phyloP scores from a whole-genome alignment of 1,284 basidiomycete genomes.

The Ganoderma multipileum region DNA sequence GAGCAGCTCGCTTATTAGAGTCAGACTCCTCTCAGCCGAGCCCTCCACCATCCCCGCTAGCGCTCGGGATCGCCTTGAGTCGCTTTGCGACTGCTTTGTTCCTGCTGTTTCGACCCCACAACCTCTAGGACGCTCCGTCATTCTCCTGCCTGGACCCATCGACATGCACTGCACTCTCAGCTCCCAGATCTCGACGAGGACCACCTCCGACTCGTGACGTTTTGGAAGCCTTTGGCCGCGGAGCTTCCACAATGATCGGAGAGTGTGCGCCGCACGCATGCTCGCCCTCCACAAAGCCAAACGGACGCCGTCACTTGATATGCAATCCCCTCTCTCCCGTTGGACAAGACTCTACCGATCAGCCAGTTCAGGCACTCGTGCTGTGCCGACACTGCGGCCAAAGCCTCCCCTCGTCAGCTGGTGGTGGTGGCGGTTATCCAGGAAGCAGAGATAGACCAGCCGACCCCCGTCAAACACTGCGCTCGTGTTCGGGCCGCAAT shows the following conservation, averaged over 20 bases:
- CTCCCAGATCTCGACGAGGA: not conserved
- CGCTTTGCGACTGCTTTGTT: not conserved
- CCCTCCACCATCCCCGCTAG: no score
- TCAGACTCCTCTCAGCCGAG: not conserved
- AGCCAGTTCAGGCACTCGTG: slow-evolving; percentile 29
- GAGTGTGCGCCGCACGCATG: slow-evolving; percentile 14
- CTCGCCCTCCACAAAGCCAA: slow-evolving; percentile 6
- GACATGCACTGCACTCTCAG: not conserved
- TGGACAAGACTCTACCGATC: slow-evolving; percentile 26
- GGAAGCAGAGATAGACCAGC: slow-evolving; percentile 2
- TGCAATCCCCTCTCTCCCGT: slow-evolving; percentile 19
- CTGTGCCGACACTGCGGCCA: slow-evolving; percentile 19
- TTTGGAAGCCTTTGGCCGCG: not conserved
- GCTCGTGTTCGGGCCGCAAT: slow-evolving; percentile 23
- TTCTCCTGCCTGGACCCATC: not conserved
- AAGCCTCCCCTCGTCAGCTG: slow-evolving; percentile 2
- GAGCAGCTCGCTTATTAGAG: not conserved
- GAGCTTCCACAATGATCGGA: slow-evolving; percentile 4
- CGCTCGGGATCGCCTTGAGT: no score
- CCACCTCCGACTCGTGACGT: not conserved
- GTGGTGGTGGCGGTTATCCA: not conserved
- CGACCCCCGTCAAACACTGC: not conserved
- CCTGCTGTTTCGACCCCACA: no score
- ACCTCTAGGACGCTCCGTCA: not conserved
- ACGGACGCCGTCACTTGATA: slow-evolving; percentile 36